Conservation (phyloP, 2,329 filamentous ascomycete species). For the Ophiostoma himal-ulmi region DNA sequence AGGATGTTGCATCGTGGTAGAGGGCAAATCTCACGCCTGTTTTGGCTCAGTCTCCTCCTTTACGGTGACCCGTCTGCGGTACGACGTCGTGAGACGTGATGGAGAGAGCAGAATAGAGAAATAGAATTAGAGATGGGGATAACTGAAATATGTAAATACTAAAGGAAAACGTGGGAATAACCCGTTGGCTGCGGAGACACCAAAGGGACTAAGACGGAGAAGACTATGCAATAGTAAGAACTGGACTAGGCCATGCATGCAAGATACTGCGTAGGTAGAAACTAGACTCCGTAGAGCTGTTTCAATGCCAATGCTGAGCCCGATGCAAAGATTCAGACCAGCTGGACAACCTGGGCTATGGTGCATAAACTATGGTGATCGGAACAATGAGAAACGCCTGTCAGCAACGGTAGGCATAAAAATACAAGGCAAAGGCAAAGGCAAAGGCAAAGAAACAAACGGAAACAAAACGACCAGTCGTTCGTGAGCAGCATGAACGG, state of each 20-base stretch:
- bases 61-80: neutral
- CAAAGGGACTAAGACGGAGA: neutral
- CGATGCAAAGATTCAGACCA: no score
- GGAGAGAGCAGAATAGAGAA: neutral
- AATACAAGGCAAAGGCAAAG: neutral
- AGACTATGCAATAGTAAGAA: neutral
- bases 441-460: neutral
- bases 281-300: neutral
- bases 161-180: neutral
- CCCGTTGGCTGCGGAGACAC: neutral
- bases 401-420: neutral
- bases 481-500: neutral
- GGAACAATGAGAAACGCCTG: neutral
- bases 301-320: neutral
- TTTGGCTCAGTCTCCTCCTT: neutral
- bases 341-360: neutral
- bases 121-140: neutral
- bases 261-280: no score
- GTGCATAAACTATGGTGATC: constrained; percentile 8
- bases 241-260: no score
- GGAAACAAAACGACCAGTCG: neutral
- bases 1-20: constrained; percentile 7
- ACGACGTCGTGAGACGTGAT: constrained; percentile 4
- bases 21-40: neutral
- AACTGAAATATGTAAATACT: neutral